These are phyloP conservation scores for Corinectria fuckeliana DNA, from an alignment of 2,329 filamentous ascomycete genomes.

Conservation along the genomic window DNA sequence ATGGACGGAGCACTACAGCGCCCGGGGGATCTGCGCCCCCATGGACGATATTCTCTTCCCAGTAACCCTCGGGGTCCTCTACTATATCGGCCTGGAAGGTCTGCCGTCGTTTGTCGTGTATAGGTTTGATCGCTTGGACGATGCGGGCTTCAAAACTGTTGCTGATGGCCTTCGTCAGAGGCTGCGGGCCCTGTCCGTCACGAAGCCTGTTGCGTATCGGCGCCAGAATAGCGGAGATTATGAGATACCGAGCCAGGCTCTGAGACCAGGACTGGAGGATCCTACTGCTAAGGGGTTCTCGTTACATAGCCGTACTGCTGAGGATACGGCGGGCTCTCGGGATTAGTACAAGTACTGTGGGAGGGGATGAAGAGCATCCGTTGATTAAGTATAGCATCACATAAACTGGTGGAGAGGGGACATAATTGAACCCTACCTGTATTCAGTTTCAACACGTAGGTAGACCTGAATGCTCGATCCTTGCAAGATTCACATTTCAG, in stretches of 20 bases:
- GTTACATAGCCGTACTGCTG: neutral
- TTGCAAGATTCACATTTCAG: no score
- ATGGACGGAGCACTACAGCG: conserved; percentile 10
- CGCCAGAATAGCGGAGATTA: conserved; percentile 20
- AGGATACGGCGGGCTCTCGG: neutral
- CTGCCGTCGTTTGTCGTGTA: conserved; percentile 19
- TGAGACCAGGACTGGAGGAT: conserved; percentile 8
- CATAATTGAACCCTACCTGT: no score
- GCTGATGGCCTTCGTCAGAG: conserved; percentile 7
- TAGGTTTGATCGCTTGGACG: neutral
- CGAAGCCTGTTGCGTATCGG: conserved; percentile 11
- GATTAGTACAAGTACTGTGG: neutral
- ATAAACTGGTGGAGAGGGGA: no score
- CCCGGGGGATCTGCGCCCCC: conserved; percentile 13
- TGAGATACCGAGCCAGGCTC: conserved; percentile 15
- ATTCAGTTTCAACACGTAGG: no score
- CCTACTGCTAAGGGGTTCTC: conserved; percentile 1
- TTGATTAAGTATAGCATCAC: no score
- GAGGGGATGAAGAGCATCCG: no score
- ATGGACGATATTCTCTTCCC: conserved; percentile 24
- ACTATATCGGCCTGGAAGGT: conserved; percentile 15
- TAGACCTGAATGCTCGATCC: no score
- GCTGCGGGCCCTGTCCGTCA: conserved; percentile 4
- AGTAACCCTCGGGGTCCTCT: conserved; percentile 18
- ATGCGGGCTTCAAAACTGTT: neutral